Evolutionary conservation across 345 rosid species (phyloP), one percentile per base, ranked within the genome.

Genomic region (Erucastrum elatum): DNA sequence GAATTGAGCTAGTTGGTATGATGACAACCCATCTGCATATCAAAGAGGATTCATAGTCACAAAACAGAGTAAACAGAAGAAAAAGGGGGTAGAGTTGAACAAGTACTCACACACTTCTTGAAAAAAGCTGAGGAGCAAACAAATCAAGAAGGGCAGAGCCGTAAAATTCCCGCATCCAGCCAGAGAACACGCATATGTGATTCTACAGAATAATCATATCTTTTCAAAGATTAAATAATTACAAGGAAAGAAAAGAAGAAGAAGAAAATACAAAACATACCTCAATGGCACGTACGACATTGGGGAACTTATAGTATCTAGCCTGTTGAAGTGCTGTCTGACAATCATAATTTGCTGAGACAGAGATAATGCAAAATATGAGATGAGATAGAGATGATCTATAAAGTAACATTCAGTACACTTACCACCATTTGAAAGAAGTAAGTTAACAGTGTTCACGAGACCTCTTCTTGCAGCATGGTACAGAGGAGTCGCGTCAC

Each of bases 241-340:
- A 66, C 27, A 77, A 17, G 0, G 10, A 21, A 60, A 4, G 30
- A 34, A 2, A 7, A 4, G 30, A 34, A 2, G 2, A 16, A 55
- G 5, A 12, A 31, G 12, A 66, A 7, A 39, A 56, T 4, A 60
- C 4, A 55, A 3, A 44, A 65, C 62, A 74, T 77, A 92, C 99
- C 98, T 95, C 99, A 79, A 93, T 86, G 27, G 88, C 78, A 49
- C 96, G 97, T 5, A 93, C 98, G 55, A 89, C 91, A 81, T 85
- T 89, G 74, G 62, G 70, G 27, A 15, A 80, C 51, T 94, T 92
- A 84, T 93, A 89, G 37, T 73, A 80, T 79, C 99, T 88, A 67
- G 99, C 99, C 58, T 91, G 86, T 67, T 89, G 93, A 63, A 95
- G 87, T 33, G 98, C 90, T 41, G 96, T 88, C 74, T 85, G 97